These are phyloP conservation scores for Scedosporium aurantiacum DNA, from an alignment of 2,329 filamentous ascomycete species.

Conservation along the genomic window DNA sequence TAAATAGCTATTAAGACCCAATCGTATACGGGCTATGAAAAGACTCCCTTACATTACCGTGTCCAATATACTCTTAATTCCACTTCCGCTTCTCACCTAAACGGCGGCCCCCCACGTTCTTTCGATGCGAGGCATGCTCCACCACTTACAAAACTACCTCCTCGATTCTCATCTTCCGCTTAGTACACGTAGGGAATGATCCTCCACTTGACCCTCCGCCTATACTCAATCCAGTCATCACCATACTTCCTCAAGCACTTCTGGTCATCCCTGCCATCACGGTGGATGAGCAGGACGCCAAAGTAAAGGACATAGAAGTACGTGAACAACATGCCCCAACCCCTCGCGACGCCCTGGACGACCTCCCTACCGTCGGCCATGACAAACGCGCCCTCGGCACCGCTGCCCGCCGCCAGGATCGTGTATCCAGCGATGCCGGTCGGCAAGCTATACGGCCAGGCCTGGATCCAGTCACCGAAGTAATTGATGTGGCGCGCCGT, in stretches of 20 bases:
- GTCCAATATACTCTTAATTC: background rate
- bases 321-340: constrained; percentile 78
- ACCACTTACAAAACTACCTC: background rate
- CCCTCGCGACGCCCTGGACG: constrained; percentile 60
- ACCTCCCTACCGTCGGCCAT: constrained; percentile 52
- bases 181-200: constrained; percentile 83
- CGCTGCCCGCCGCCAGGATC: constrained; percentile 46
- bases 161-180: background rate
- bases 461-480: constrained; percentile 87
- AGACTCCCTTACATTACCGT: background rate
- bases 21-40: background rate
- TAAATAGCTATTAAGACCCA: background rate
- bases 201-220: constrained; percentile 65
- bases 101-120: background rate
- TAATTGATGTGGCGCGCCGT: constrained; percentile 90
- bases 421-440: constrained; percentile 76
- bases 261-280: constrained; percentile 77
- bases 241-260: constrained; percentile 90
- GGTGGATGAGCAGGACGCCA: constrained; percentile 72
- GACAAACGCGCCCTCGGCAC: constrained; percentile 39
- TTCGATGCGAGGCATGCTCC: background rate
- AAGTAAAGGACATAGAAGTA: constrained; percentile 97
- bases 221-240: constrained; percentile 83
- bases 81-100: background rate
- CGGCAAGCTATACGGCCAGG: constrained; percentile 81